Conservation (phyloP, 192 early-diverging fungal species). For the Gamsiella multidivaricata region DNA sequence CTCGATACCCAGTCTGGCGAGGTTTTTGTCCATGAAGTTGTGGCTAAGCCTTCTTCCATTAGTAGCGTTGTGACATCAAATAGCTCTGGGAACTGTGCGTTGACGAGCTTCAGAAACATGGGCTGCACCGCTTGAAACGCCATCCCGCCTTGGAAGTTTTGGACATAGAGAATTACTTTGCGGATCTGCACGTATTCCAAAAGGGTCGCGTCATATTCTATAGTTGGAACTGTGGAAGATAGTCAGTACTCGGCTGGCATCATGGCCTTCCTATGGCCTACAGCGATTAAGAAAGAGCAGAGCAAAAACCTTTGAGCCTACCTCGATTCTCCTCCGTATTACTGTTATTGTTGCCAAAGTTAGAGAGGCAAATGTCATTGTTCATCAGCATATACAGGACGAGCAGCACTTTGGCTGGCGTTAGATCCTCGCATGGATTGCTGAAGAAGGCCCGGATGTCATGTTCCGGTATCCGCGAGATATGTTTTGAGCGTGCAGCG, state of each 20-base stretch:
- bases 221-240: background rate
- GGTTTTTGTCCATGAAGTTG: background rate
- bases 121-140: constrained; percentile 45
- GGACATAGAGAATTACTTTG: constrained; percentile 42
- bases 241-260: background rate
- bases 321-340: constrained; percentile 20
- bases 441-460: constrained; percentile 29
- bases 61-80: constrained; percentile 51
- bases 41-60: constrained; percentile 30
- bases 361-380: constrained; percentile 29
- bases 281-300: background rate
- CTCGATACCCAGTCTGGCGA: background rate
- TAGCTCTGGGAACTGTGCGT: constrained; percentile 48
- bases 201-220: constrained; percentile 32
- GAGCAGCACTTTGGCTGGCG: constrained; percentile 40
- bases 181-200: constrained; percentile 45
- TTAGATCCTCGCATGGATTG: constrained; percentile 28
- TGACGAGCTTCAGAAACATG: constrained; percentile 49
- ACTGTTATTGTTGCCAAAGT: constrained; percentile 20
- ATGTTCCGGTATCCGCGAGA: constrained; percentile 37
- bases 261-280: background rate
- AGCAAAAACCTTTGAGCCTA: background rate
- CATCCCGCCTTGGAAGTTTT: constrained; percentile 33
- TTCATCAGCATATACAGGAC: constrained; percentile 48
- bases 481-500: constrained; percentile 23